Base-by-base conservation (phyloP, 2,329 filamentous ascomycete species). In the Gyromitra esculenta region DNA sequence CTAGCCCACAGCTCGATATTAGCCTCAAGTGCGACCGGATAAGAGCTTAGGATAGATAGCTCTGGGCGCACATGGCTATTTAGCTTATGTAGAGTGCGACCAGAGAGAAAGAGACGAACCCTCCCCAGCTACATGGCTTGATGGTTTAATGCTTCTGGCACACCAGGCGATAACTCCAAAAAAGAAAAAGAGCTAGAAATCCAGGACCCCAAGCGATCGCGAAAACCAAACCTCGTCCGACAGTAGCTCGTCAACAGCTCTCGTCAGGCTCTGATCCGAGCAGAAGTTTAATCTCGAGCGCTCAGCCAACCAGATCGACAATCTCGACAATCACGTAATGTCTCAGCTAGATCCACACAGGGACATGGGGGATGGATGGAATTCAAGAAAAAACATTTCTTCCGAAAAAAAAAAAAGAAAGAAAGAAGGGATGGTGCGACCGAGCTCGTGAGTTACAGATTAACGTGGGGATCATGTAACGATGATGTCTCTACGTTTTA, bases 271-370 rank as follows among this genome's bases (percentile, higher is more conserved):
- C 18, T 69, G 54, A 60, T 69, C 41, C 31, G 56, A 56, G 7
- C 18, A n/a, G 66, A 37, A 11, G 43, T 15, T 21, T 18, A 31
- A 65, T 41, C 52, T 63, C 13, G 15, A 25, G 13, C 41, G 48
- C 35, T 41, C 45, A 45, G n/a, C 71, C 62, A 68, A 56, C 35
- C 35, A 25, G 35, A 31, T 57, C 31, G 63, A 66, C 25, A 31
- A 31, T 31, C 25, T 66, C 63, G 71, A 54, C 65, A 56, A 68
- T 68, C 71, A 60, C 71, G 65, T 54, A 68, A 52, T 73, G 71
- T 73, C 54, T 73, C 71, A 67, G 71, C 25, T 35, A 56, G 63
- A 73, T 66, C 35, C 48, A 52, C 63, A 66, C 63, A 66, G 25
- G 63, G 63, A 60, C 57, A 60, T 41, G 57, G 25, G 25, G 25